Percentiles rank a stretch among this genome's conserved stretches.
phyloP scores from a whole-genome alignment of 305 asterid species.

The Rubia occidens region DNA sequence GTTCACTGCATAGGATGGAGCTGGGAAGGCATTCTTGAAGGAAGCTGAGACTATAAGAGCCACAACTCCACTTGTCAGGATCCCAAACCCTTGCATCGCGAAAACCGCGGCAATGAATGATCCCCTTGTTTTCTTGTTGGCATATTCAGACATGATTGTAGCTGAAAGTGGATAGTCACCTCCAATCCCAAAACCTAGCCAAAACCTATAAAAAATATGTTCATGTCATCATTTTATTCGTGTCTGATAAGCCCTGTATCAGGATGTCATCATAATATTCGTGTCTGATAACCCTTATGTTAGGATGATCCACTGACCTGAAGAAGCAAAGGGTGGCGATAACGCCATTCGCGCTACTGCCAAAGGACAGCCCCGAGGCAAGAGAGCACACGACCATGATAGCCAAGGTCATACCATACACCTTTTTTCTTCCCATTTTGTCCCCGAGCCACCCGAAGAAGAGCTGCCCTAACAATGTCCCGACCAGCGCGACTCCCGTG shows the following conservation, averaged over 20 bases:
- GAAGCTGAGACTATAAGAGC: not conserved
- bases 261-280: no score
- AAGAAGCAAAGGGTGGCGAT: conserved; percentile 26
- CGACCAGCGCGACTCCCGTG: conserved; percentile 45
- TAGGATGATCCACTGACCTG: conserved; percentile 7
- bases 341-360: conserved; percentile 16
- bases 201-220: not conserved
- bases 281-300: not conserved
- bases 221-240: no score
- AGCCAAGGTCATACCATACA: conserved; percentile 37
- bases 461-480: conserved; percentile 42
- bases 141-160: conserved; percentile 31
- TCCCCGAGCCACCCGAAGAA: conserved; percentile 58
- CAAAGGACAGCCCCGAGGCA: conserved; percentile 25
- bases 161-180: conserved; percentile 27
- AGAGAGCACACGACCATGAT: conserved; percentile 35
- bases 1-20: not conserved
- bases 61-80: not conserved
- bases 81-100: conserved; percentile 20
- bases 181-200: conserved; percentile 26
- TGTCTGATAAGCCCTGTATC: no score
- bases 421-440: conserved; percentile 43
- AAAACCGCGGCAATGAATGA: conserved; percentile 26
- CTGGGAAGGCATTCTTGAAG: not conserved
- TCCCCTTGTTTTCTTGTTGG: conserved; percentile 24